Percentiles rank a stretch among this genome's conserved stretches.
phyloP scores from a whole-genome alignment of 2,329 filamentous ascomycete species.

The Colletotrichum incanum region DNA sequence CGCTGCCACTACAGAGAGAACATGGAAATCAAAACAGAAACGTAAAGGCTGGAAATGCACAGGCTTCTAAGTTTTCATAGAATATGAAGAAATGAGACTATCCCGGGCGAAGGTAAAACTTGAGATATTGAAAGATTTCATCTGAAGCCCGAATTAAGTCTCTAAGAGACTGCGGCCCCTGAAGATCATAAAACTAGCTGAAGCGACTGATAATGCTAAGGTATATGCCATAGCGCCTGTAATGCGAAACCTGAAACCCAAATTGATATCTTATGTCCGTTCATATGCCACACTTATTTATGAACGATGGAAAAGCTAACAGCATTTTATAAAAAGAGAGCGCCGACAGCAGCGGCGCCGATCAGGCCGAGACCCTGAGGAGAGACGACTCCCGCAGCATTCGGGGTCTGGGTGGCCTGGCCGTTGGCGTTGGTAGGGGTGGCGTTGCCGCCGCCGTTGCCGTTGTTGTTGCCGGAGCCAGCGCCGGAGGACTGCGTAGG shows the following conservation, averaged over 20 bases:
- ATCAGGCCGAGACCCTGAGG: constrained; percentile 34
- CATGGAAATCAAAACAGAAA: neutral
- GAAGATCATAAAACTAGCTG: neutral
- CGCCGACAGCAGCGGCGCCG: constrained; percentile 38
- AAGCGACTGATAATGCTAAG: constrained; percentile 36
- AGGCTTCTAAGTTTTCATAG: neutral
- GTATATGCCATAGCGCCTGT: constrained; percentile 17
- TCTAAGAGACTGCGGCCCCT: neutral
- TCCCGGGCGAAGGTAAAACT: neutral
- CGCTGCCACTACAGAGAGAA: neutral
- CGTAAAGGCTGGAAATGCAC: neutral
- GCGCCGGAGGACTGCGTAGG: constrained; percentile 27
- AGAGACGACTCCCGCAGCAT: constrained; percentile 34
- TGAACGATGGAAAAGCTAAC: neutral
- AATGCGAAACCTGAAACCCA: neutral
- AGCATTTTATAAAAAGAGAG: constrained; percentile 30
- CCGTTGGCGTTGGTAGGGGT: neutral
- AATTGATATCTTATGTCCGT: neutral
- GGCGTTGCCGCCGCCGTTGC: constrained; percentile 10
- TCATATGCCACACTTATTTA: constrained; percentile 7
- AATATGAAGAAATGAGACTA: neutral
- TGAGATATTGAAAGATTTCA: neutral
- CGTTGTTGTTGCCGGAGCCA: constrained; percentile 16
- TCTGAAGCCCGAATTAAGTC: neutral
- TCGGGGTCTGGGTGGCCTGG: constrained; percentile 26